phyloP scores from a whole-genome alignment of 495 filamentous ascomycete species.

The Aspergillus ostianus region DNA sequence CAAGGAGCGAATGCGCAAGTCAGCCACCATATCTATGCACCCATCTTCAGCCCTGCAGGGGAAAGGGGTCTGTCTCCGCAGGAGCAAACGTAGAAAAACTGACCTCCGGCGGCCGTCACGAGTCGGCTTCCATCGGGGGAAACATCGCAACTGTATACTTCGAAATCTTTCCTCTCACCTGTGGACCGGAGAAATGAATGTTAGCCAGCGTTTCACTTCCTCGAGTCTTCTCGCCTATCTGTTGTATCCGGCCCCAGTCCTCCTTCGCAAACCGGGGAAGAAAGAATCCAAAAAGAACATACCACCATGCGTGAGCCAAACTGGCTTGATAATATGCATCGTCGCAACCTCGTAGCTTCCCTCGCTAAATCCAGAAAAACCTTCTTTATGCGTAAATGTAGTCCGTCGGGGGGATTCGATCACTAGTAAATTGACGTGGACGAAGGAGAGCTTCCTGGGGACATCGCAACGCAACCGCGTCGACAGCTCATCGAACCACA shows the following conservation, averaged over 20 bases:
- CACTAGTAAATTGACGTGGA: slow-evolving; percentile 25
- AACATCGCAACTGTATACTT: slow-evolving; percentile 96
- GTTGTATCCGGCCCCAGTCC: too few species aligned
- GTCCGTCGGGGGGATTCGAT: slow-evolving; percentile 14
- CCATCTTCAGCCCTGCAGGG: not conserved
- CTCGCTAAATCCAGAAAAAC: slow-evolving; percentile 1
- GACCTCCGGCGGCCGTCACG: slow-evolving; percentile 91
- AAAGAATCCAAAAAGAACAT: slow-evolving; percentile 23
- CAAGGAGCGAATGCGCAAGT: slow-evolving; percentile 15
- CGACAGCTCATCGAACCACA: slow-evolving; percentile 14
- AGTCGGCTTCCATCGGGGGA: slow-evolving; percentile 89
- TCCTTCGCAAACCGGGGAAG: not conserved
- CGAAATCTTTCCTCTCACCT: slow-evolving; percentile 96
- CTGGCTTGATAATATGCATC: slow-evolving; percentile 91
- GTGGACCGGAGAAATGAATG: slow-evolving; percentile 9
- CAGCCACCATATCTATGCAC: not conserved
- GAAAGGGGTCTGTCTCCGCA: not conserved
- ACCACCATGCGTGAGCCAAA: slow-evolving; percentile 92
- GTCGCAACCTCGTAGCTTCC: slow-evolving; percentile 21
- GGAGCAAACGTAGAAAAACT: slow-evolving; percentile 21
- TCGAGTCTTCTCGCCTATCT: not conserved
- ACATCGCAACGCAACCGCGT: slow-evolving; percentile 30
- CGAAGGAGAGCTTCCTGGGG: slow-evolving; percentile 20
- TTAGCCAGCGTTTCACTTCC: slow-evolving; percentile 9
- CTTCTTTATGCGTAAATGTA: slow-evolving; percentile 6